A percentile compares a stretch with the other conserved stretches of the same genome.
These are phyloP conservation scores for Waltiozyma sp. DNA, from an alignment of 1,139 yeast species.

Conservation along the genomic window DNA sequence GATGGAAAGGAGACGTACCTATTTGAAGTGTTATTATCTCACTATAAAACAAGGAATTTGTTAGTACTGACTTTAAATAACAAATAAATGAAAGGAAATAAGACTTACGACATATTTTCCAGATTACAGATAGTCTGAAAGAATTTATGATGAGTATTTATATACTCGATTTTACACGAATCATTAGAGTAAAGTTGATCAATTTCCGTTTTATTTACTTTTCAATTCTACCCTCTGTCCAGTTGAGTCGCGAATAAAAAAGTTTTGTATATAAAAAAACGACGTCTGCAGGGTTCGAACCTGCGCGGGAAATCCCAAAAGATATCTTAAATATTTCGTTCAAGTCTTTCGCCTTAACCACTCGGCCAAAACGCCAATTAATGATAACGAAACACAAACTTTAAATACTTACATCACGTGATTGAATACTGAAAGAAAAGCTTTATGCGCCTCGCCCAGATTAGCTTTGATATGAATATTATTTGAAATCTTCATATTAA, in stretches of 20 bases:
- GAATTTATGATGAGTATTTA: no score
- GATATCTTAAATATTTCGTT: slow-evolving; percentile 5
- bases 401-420: no score
- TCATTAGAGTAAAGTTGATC: no score
- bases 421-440: no score
- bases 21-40: slow-evolving; percentile 2
- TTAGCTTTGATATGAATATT: no score
- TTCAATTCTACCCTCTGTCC: not conserved
- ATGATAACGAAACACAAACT: not conserved
- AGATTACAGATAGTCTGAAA: no score
- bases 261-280: slow-evolving; percentile 14
- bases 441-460: no score
- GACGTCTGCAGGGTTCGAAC: slow-evolving; percentile 40
- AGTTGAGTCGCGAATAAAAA: no score
- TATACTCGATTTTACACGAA: no score
- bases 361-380: slow-evolving; percentile 21
- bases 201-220: not conserved
- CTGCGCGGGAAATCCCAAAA: slow-evolving; percentile 30
- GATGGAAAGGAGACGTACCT: not conserved
- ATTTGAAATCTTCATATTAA: no score
- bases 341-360: slow-evolving; percentile 24
- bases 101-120: not conserved
- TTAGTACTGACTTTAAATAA: not conserved
- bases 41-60: not conserved
- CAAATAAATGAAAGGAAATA: not conserved